Evolutionary conservation across 257 asterid species (phyloP).

Genomic region (Cruciata laevipes): DNA sequence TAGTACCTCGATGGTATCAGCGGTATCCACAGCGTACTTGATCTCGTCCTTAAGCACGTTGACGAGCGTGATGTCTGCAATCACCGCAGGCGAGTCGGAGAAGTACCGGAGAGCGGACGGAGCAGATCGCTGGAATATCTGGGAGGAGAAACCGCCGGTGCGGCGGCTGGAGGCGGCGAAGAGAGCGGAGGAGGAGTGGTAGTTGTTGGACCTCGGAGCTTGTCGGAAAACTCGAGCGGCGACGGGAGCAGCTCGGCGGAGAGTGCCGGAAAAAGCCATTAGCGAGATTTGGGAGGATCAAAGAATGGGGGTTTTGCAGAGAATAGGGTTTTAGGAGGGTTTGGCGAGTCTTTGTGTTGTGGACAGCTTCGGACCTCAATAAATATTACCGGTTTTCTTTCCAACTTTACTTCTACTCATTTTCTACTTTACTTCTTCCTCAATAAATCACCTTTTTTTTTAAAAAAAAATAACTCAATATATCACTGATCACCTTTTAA

Average conservation of each 20-base stretch:
- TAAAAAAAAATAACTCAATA: too few species aligned
- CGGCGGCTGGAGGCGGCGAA: constrained; percentile 29
- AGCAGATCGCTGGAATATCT: constrained; percentile 26
- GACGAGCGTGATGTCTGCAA: constrained; percentile 49
- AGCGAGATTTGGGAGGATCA: neutral
- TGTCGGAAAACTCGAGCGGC: constrained; percentile 35
- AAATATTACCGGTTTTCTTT: neutral
- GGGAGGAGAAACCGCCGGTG: constrained; percentile 11
- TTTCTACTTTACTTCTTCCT: neutral
- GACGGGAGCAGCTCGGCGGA: constrained; percentile 48
- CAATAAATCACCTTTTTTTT: neutral
- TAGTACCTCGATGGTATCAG: constrained; percentile 6
- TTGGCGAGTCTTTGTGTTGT: neutral
- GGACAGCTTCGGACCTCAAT: neutral
- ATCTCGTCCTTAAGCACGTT: constrained; percentile 52
- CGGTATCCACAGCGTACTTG: constrained; percentile 35
- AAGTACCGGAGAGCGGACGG: constrained; percentile 38
- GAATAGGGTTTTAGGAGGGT: neutral
- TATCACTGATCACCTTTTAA: too few species aligned
- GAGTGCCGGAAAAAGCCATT: constrained; percentile 39
- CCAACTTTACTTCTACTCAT: neutral
- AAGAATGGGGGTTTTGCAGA: neutral
- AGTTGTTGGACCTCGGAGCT: constrained; percentile 34
- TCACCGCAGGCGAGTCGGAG: constrained; percentile 25
- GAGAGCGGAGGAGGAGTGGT: constrained; percentile 33